These are phyloP conservation scores for Pseudogymnoascus sp. DNA, from an alignment of 2,329 filamentous ascomycete genomes.

Conservation along the genomic window DNA sequence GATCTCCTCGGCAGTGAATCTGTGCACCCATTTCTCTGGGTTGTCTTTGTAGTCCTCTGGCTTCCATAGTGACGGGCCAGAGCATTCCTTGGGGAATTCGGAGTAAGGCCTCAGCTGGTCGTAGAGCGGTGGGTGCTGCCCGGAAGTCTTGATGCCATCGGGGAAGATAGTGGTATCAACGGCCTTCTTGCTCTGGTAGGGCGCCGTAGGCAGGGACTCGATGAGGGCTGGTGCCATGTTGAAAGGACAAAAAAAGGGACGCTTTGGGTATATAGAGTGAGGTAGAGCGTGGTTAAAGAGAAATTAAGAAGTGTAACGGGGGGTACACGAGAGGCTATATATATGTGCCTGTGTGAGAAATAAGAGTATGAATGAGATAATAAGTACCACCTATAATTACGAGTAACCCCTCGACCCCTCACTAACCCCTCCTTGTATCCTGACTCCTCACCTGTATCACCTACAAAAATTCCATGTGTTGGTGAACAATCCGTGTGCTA, in stretches of 20 bases:
- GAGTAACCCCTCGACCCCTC: neutral
- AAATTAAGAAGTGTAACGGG: neutral
- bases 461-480: neutral
- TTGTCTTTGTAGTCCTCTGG: conserved; percentile 29
- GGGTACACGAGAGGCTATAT: neutral
- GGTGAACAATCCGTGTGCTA: neutral
- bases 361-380: neutral
- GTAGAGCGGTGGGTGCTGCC: conserved; percentile 64
- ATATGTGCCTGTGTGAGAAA: neutral
- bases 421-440: neutral
- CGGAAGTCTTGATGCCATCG: conserved; percentile 40
- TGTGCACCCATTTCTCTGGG: conserved; percentile 54
- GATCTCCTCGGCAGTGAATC: conserved; percentile 57
- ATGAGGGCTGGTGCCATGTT: conserved; percentile 14
- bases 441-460: neutral
- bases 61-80: conserved; percentile 65
- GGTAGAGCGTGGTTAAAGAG: neutral
- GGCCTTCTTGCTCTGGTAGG: conserved; percentile 9
- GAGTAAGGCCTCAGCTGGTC: conserved; percentile 57
- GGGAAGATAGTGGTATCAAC: conserved; percentile 26
- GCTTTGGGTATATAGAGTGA: conserved; percentile 3
- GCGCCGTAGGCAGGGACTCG: conserved; percentile 11
- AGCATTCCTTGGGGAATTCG: conserved; percentile 62
- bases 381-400: neutral
- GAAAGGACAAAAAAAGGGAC: neutral